Evolutionary conservation across 202 grass and related monocot species (phyloP).

Genomic region (Panicum virgatum): DNA sequence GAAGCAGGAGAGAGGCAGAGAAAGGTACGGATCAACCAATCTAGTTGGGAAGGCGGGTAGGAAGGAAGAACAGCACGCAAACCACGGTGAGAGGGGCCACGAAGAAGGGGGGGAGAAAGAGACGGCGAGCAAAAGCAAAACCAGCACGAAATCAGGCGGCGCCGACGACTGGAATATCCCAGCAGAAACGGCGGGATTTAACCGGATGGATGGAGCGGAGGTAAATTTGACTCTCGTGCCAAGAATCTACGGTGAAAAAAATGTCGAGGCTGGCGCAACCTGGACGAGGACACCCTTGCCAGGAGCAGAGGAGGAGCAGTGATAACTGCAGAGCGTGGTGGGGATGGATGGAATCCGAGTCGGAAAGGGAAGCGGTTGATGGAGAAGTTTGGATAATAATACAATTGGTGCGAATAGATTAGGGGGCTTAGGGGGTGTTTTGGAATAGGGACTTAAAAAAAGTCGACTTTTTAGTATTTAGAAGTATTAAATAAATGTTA

Average conservation of each 20-base stretch:
- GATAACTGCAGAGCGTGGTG: neutral
- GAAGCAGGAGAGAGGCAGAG: neutral
- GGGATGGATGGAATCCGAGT: neutral
- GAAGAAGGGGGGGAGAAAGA: neutral
- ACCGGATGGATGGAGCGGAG: neutral
- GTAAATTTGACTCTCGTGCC: neutral
- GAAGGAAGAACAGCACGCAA: slow-evolving; percentile 5
- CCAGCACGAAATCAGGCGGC: slow-evolving; percentile 21
- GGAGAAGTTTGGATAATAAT: neutral
- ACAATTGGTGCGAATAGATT: neutral
- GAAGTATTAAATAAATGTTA: too few species aligned
- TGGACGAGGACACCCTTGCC: neutral
- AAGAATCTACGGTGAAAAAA: neutral
- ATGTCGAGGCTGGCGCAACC: neutral
- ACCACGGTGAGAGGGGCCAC: neutral
- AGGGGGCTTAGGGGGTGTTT: neutral
- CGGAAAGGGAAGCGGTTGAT: neutral
- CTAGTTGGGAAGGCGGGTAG: neutral
- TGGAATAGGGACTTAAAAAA: too few species aligned
- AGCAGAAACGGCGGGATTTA: neutral
- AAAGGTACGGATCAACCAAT: neutral
- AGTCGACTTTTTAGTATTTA: too few species aligned
- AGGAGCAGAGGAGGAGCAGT: neutral
- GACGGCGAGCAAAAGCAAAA: slow-evolving; percentile 22
- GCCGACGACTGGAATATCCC: neutral